Base-by-base conservation (phyloP, 2,329 filamentous ascomycete genomes). In the Magnaporthiopsis incrustans region DNA sequence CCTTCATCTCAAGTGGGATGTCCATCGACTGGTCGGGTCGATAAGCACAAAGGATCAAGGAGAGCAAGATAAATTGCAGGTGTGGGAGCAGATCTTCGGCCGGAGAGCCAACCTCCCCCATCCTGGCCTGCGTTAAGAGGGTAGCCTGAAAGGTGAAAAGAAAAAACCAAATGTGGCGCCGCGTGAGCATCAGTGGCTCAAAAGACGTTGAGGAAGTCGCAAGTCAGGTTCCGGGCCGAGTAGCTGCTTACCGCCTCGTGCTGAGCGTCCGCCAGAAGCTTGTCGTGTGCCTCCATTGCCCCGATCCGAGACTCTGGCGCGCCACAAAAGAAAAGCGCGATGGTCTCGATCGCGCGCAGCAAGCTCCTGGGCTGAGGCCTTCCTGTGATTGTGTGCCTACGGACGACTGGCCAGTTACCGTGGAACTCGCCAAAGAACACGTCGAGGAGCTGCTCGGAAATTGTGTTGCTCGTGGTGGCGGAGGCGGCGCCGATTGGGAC, bases 351-450 rank as follows among this genome's bases (percentile, higher is more conserved):
- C 14, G 61, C 61, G 22, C 50, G 61, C 25, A 33, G n/a, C 15
- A 62, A 50, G 8, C n/a, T 38, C 53, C 32, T 57, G 15, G 50
- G 38, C 15, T 62, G 61, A n/a, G 22, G 50, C 8, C 30, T 57
- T 22, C 15, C 27, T 22, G 27, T 50, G 33, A 62, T n/a, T 11
- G 61, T 30, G 12, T 33, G 26, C 3, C 61, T 27, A 50, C 53
- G 61, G 22, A 62, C 2, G 12, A 62, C 12, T 8, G 61, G 61
- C 61, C 61, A 62, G 26, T 57, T n/a, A 5, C 38, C 15, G 38
- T 62, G 61, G 61, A 62, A 62, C n/a, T 26, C 22, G 18, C 27
- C 30, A 30, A 62, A 62, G 33, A 56, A 62, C 30, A 50, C 15
- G 15, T 61, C 60, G 25, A 50, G 30, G 12, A 44, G 60, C 26